Percentiles rank a stretch among this genome's conserved stretches.
These are phyloP conservation scores for Fusarium palustre DNA, from an alignment of 2,329 filamentous ascomycete genomes.

Conservation along the genomic window DNA sequence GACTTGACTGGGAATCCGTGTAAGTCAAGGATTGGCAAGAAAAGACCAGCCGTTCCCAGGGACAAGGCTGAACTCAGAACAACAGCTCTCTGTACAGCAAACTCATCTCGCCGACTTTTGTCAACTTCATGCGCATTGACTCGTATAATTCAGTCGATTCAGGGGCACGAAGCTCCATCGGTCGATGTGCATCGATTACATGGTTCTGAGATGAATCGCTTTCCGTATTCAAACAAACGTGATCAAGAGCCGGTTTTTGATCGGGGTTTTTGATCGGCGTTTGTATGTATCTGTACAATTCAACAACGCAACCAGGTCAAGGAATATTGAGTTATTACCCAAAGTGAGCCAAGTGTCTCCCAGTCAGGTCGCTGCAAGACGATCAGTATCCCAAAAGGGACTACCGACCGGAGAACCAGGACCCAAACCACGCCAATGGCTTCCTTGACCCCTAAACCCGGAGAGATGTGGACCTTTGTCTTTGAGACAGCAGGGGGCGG, in stretches of 20 bases:
- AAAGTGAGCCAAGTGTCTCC: conserved; percentile 44
- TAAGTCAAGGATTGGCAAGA: conserved; percentile 13
- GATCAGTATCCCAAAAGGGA: conserved; percentile 47
- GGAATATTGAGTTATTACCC: conserved; percentile 37
- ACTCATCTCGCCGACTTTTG: conserved; percentile 35
- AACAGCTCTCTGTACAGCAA: neutral
- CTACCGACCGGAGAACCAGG: conserved; percentile 46
- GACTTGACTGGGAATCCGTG: neutral
- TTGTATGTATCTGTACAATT: conserved; percentile 30
- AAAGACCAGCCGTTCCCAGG: conserved; percentile 8
- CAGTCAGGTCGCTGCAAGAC: conserved; percentile 39
- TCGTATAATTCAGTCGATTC: conserved; percentile 36
- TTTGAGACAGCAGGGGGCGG: conserved; percentile 44
- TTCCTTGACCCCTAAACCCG: conserved; percentile 44
- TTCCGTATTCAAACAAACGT: conserved; percentile 39
- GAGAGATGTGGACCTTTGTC: conserved; percentile 40
- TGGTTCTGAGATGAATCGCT: conserved; percentile 44
- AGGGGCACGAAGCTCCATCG: conserved; percentile 30
- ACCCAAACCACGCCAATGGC: conserved; percentile 39
- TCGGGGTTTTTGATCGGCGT: conserved; percentile 52
- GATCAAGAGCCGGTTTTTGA: conserved; percentile 49
- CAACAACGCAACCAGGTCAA: conserved; percentile 36
- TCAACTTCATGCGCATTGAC: conserved; percentile 40
- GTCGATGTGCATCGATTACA: conserved; percentile 38
- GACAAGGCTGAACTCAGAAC: conserved; percentile 32